Percentiles rank a stretch among this genome's conserved stretches.
These are phyloP conservation scores for Vigna radiata DNA, from an alignment of 306 rosid species.

Conservation along the genomic window DNA sequence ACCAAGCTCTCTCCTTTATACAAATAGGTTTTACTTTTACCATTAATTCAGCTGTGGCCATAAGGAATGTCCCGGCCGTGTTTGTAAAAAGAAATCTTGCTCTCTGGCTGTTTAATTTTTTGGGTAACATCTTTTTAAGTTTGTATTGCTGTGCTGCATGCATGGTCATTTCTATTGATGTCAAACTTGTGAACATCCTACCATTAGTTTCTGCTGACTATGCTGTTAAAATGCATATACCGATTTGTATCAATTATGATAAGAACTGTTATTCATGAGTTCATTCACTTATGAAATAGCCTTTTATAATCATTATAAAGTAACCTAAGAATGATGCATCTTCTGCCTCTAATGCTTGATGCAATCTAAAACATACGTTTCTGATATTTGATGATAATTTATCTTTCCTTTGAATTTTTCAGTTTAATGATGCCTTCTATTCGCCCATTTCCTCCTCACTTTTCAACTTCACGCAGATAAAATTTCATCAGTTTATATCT, in stretches of 20 bases:
- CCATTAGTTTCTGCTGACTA: not conserved
- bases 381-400: too few species aligned
- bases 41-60: not conserved
- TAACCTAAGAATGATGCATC: not conserved
- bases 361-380: too few species aligned
- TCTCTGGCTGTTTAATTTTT: slow-evolving; percentile 33
- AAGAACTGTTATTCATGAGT: not conserved
- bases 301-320: not conserved
- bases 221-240: not conserved
- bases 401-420: too few species aligned
- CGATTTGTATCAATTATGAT: not conserved
- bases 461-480: too few species aligned
- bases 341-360: not conserved
- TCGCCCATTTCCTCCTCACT: too few species aligned
- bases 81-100: slow-evolving; percentile 49
- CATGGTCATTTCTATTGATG: slow-evolving; percentile 3
- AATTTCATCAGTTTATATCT: too few species aligned
- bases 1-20: slow-evolving; percentile 26
- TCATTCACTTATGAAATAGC: not conserved
- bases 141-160: not conserved
- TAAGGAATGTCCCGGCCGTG: slow-evolving; percentile 27
- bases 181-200: not conserved
- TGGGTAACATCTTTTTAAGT: slow-evolving; percentile 8
- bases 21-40: not conserved
- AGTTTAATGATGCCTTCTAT: too few species aligned